Evolutionary conservation across 768 basidiomycete species (phyloP).

Genomic region (Termitomyces sp.): DNA sequence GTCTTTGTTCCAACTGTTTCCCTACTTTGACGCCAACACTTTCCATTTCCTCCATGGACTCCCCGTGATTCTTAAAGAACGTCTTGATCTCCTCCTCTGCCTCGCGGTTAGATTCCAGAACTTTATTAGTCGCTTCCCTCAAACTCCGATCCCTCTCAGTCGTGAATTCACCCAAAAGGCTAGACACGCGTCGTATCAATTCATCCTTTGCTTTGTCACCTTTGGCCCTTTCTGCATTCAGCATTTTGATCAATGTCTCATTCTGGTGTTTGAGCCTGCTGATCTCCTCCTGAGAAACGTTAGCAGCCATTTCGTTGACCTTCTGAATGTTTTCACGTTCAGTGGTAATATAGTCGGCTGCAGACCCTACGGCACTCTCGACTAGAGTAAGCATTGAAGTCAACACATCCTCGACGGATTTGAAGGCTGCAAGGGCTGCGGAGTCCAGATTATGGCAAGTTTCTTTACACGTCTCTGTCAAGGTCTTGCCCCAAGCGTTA

Average conservation of each 20-base stretch:
- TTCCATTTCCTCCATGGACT: slow-evolving; percentile 38
- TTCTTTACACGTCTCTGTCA: slow-evolving; percentile 45
- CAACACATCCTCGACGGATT: slow-evolving; percentile 55
- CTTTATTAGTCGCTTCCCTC: slow-evolving; percentile 48
- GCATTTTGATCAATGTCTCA: slow-evolving; percentile 49
- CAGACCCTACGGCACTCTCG: slow-evolving; percentile 56
- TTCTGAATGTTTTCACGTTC: slow-evolving; percentile 52
- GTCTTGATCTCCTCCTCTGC: slow-evolving; percentile 47
- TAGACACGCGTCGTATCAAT: slow-evolving; percentile 70
- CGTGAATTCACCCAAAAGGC: slow-evolving; percentile 68
- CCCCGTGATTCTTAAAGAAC: slow-evolving; percentile 47
- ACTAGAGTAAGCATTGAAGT: slow-evolving; percentile 55
- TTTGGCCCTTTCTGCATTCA: slow-evolving; percentile 64
- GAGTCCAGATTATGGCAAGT: slow-evolving; percentile 45
- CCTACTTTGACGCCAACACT: slow-evolving; percentile 39
- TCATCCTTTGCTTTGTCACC: slow-evolving; percentile 69
- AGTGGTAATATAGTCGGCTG: slow-evolving; percentile 49
- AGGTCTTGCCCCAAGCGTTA: slow-evolving; percentile 48
- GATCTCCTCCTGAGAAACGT: slow-evolving; percentile 50
- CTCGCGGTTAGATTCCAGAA: slow-evolving; percentile 54
- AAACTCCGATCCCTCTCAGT: slow-evolving; percentile 65
- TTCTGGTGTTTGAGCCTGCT: slow-evolving; percentile 70
- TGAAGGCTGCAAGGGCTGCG: slow-evolving; percentile 41
- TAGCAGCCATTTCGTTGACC: slow-evolving; percentile 44
- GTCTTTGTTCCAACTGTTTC: slow-evolving; percentile 39